phyloP scores from a whole-genome alignment of 768 basidiomycete species.

The Phylloporus scabripes region DNA sequence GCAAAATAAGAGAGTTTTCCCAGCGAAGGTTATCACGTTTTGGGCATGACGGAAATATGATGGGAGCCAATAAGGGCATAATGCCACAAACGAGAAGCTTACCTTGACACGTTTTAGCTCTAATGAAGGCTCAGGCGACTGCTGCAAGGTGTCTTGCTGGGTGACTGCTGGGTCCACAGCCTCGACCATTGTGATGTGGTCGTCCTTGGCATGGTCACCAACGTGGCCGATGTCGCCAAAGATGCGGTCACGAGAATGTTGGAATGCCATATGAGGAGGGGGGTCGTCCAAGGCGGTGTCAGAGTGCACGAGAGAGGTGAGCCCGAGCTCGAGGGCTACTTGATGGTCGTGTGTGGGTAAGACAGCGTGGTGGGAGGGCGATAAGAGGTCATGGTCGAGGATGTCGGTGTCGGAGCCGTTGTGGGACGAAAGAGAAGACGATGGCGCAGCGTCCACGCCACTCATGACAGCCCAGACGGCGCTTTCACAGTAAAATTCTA shows the following conservation, averaged over 20 bases:
- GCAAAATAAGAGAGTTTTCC: constrained; percentile 12
- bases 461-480: constrained; percentile 34
- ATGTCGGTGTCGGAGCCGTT: constrained; percentile 29
- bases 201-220: constrained; percentile 29
- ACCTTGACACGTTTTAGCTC: constrained; percentile 86
- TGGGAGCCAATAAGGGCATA: constrained; percentile 14
- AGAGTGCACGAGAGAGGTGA: constrained; percentile 25
- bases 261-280: constrained; percentile 24
- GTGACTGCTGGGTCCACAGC: constrained; percentile 35
- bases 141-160: constrained; percentile 56
- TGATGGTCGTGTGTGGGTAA: constrained; percentile 30
- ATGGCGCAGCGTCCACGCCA: constrained; percentile 36
- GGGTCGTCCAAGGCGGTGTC: constrained; percentile 25
- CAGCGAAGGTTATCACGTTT: constrained; percentile 21
- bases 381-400: constrained; percentile 30
- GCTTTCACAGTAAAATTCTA: constrained; percentile 18
- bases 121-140: constrained; percentile 58
- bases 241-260: constrained; percentile 29
- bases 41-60: constrained; percentile 20
- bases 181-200: constrained; percentile 32
- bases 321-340: constrained; percentile 25
- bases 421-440: constrained; percentile 27
- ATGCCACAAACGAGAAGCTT: constrained; percentile 27
- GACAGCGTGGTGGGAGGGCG: constrained; percentile 25
- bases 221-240: constrained; percentile 33